phyloP scores from a whole-genome alignment of 345 rosid genomes.

The Gossypium sturtianum region DNA sequence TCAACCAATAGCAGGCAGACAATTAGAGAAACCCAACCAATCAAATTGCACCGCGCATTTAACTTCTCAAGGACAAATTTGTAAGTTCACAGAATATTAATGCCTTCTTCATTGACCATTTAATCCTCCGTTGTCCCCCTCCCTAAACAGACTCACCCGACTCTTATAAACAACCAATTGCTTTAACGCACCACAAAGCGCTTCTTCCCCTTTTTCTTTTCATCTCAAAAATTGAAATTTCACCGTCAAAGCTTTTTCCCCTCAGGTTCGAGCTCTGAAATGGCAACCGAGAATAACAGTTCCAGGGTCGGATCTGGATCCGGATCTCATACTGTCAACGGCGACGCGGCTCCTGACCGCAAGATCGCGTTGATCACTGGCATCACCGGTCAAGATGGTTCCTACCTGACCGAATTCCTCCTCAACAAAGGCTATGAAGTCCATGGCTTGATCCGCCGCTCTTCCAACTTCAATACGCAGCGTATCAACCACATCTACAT shows the following conservation, averaged over 20 bases:
- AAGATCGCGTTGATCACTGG: constrained; percentile 83
- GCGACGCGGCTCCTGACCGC: constrained; percentile 18
- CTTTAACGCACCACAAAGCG: background rate
- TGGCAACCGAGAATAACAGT: constrained; percentile 34
- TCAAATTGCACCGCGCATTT: constrained; percentile 2
- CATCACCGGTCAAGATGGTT: constrained; percentile 95
- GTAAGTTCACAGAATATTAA: background rate
- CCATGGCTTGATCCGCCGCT: constrained; percentile 88
- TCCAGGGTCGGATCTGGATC: constrained; percentile 35
- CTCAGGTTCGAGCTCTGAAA: background rate
- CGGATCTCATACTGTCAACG: constrained; percentile 26
- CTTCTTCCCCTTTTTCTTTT: background rate
- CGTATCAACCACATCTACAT: constrained; percentile 94
- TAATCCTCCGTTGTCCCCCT: background rate
- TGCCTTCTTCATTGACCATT: background rate
- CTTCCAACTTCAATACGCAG: constrained; percentile 96
- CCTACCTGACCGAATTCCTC: constrained; percentile 84
- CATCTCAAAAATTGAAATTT: background rate
- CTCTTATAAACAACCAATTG: background rate
- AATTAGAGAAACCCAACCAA: background rate
- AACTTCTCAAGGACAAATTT: background rate
- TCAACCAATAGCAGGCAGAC: background rate
- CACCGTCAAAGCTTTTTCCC: background rate
- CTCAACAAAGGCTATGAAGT: constrained; percentile 75
- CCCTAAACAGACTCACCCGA: background rate